A percentile compares a stretch with the other conserved stretches of the same genome.
Conservation (phyloP, 495 filamentous ascomycete genomes). For the Annulohypoxylon maeteangense region DNA sequence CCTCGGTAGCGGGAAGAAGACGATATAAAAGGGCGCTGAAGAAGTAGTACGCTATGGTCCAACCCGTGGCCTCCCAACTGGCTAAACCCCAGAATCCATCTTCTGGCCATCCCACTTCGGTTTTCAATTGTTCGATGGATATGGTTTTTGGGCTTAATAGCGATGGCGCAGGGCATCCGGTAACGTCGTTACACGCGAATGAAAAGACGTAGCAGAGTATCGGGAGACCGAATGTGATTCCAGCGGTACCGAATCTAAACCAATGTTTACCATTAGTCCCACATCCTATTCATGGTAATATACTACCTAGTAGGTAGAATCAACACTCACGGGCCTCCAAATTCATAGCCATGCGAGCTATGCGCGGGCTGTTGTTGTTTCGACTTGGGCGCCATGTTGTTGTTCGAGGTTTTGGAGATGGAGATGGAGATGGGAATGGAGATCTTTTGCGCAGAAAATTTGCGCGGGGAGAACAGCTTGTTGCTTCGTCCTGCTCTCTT, state of each 20-base stretch:
- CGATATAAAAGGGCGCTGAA: slow-evolving; percentile 79
- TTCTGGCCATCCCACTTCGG: slow-evolving; percentile 81
- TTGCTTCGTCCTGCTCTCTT: background rate
- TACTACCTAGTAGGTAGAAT: slow-evolving; percentile 13
- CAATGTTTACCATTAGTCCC: slow-evolving; percentile 26
- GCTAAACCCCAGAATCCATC: slow-evolving; percentile 70
- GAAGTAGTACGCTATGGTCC: slow-evolving; percentile 80
- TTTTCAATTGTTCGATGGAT: slow-evolving; percentile 74
- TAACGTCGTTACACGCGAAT: slow-evolving; percentile 91
- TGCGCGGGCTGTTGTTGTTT: slow-evolving; percentile 24
- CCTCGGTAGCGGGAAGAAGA: slow-evolving; percentile 79
- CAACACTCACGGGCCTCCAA: slow-evolving; percentile 83
- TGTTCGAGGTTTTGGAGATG: background rate
- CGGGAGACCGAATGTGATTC: slow-evolving; percentile 80
- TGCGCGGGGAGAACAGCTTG: background rate
- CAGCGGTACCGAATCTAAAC: slow-evolving; percentile 77
- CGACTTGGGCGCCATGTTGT: slow-evolving; percentile 34
- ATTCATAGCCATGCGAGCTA: slow-evolving; percentile 72
- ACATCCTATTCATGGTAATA: background rate
- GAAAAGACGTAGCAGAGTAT: slow-evolving; percentile 75
- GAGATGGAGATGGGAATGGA: background rate
- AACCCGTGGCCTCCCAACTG: slow-evolving; percentile 69
- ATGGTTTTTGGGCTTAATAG: slow-evolving; percentile 79
- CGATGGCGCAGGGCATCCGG: slow-evolving; percentile 91
- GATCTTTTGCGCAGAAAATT: background rate